These are phyloP conservation scores for Tetraselmis chui DNA, from an alignment of 139 green algal genomes.

Conservation along the genomic window DNA sequence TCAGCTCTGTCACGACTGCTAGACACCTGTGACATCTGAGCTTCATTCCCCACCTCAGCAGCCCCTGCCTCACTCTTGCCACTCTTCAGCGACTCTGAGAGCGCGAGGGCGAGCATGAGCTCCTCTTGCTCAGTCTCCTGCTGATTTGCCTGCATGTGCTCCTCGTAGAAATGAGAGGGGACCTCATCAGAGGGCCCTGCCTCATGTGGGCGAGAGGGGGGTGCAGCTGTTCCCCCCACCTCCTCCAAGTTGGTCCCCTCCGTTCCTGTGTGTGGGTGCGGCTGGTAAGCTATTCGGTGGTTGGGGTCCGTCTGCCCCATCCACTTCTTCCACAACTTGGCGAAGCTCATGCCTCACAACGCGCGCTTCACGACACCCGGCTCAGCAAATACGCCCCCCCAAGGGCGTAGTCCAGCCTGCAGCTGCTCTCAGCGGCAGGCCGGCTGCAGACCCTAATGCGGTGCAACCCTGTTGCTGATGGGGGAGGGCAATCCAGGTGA, in stretches of 20 bases:
- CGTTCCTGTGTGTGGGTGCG: neutral
- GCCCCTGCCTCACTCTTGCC: neutral
- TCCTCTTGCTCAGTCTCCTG: neutral
- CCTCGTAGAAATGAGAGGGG: neutral
- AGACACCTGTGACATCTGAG: neutral
- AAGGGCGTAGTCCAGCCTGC: too few species aligned
- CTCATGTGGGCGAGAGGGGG: neutral
- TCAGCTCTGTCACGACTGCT: slow-evolving; percentile 7
- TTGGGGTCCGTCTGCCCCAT: neutral
- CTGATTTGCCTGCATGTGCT: neutral
- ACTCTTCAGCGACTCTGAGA: neutral
- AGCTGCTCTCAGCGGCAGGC: too few species aligned
- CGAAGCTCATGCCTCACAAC: neutral
- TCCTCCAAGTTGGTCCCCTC: neutral
- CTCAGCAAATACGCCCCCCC: too few species aligned
- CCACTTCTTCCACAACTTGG: neutral
- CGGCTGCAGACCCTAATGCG: too few species aligned
- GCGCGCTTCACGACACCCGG: too few species aligned
- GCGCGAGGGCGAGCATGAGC: neutral
- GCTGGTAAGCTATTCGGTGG: neutral
- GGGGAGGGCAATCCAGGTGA: too few species aligned
- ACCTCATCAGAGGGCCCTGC: neutral
- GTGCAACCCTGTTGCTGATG: too few species aligned
- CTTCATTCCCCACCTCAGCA: neutral
- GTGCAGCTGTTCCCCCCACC: neutral